A percentile compares a stretch with the other conserved stretches of the same genome.
Conservation (phyloP, 2,329 filamentous ascomycete species). For the Nemania sp. region DNA sequence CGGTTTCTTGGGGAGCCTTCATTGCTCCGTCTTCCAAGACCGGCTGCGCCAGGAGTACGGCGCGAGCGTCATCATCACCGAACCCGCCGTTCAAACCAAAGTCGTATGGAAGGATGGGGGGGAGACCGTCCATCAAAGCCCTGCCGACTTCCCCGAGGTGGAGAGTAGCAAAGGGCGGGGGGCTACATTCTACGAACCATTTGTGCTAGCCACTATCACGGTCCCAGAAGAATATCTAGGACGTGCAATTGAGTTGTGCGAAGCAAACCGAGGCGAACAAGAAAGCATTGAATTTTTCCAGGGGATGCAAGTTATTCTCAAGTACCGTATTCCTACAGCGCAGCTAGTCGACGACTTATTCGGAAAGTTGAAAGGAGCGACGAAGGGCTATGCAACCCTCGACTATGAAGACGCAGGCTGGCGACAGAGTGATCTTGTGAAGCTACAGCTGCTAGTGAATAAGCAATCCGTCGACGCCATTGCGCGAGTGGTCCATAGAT, state of each 20-base stretch:
- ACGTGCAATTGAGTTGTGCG: conserved; percentile 92
- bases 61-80: conserved; percentile 93
- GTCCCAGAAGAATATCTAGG: conserved; percentile 93
- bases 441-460: conserved; percentile 92
- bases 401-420: conserved; percentile 97
- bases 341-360: conserved; percentile 97
- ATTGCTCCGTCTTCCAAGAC: conserved; percentile 99
- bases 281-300: conserved; percentile 90
- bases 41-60: conserved; percentile 92
- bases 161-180: conserved; percentile 52
- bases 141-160: conserved; percentile 79
- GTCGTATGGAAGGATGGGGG: conserved; percentile 77
- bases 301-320: conserved; percentile 87
- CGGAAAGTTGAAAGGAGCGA: conserved; percentile 89
- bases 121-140: conserved; percentile 80
- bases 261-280: conserved; percentile 85
- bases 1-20: conserved; percentile 92
- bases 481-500: conserved; percentile 82
- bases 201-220: conserved; percentile 75
- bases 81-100: conserved; percentile 91
- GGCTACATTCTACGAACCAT: conserved; percentile 56
- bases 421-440: conserved; percentile 76
- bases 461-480: conserved; percentile 92
- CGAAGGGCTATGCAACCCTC: conserved; percentile 92
- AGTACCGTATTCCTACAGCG: conserved; percentile 85